Percentiles rank a stretch among this genome's conserved stretches.
Evolutionary conservation across 1,139 yeast genomes (phyloP).

Genomic region (Taphrina betulina): DNA sequence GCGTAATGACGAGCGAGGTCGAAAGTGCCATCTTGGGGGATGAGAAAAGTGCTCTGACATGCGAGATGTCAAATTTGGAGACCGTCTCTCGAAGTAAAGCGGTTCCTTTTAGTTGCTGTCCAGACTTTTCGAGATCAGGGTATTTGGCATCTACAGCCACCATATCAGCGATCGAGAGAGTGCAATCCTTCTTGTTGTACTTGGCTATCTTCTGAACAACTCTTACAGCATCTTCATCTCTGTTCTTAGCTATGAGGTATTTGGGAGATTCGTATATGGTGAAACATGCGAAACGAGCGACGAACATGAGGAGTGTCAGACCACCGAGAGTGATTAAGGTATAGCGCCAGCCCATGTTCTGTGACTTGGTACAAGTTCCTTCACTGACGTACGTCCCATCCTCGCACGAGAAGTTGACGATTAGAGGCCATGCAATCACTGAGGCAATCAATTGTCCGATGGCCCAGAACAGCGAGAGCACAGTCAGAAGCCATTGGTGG

Average conservation of each 20-base stretch:
- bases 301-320: constrained; percentile 53
- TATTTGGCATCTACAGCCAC: constrained; percentile 4
- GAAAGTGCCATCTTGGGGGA: constrained; percentile 49
- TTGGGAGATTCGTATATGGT: constrained; percentile 61
- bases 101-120: neutral
- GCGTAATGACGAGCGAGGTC: constrained; percentile 48
- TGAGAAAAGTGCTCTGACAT: constrained; percentile 46
- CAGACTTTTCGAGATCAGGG: neutral
- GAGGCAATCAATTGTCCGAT: constrained; percentile 59
- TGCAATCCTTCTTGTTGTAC: constrained; percentile 49
- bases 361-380: constrained; percentile 47
- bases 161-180: constrained; percentile 44
- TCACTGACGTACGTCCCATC: neutral
- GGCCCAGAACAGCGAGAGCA: constrained; percentile 64
- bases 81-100: neutral
- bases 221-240: constrained; percentile 54
- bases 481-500: constrained; percentile 56
- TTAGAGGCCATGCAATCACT: constrained; percentile 53
- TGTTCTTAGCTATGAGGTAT: constrained; percentile 53
- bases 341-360: constrained; percentile 54
- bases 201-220: constrained; percentile 48
- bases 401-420: constrained; percentile 53
- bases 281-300: constrained; percentile 46
- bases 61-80: constrained; percentile 9
- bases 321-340: constrained; percentile 57